Base-by-base conservation (phyloP, 148 eudicot species). In the Nepenthes gracilis region DNA sequence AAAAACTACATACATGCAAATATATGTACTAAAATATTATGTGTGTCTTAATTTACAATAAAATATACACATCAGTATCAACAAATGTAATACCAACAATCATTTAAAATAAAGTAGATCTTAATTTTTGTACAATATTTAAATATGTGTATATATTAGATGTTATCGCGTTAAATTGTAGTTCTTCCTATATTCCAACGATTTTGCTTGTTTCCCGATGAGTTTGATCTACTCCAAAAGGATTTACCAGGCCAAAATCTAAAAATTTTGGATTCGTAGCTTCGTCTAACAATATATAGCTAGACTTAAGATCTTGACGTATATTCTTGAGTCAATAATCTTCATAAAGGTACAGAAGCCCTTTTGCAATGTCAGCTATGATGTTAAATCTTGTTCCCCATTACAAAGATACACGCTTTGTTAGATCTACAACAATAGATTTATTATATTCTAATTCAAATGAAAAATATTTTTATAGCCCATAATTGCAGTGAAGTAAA, bases 271-370 rank as follows among this genome's bases (percentile, higher is more conserved):
- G 71, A 37, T 72, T 69, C 74, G 72, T 72, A 43, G 62, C 64
- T 6, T 37, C 68, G 45, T 77, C 80, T 35, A 77, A 37, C 38
- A 77, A 55, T 33, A 77, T 45, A 58, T 77, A 72, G 58, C 77
- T 72, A 2, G 74, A 66, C 59, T 76, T 77, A 12, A 77, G 69
- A 64, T 73, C 81, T 2, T 72, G 74, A 43, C 70, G 81, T 13
- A 77, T 67, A 12, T 73, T 70, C 12, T 52, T 60, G 14, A 73
- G 64, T 14, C 63, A 62, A 6, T 77, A 77, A 60, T 77, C 81
- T 54, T 77, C 77, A 67, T 77, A 77, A 12, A 77, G 70, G 43
- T 63, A 70, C 11, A 64, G 47, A 49, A 70, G 32, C 11, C 67
- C 68, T 43, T 63, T 40, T 1, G 74, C 68, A 35, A 77, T 57